These are phyloP conservation scores for Coccomyxa subellipsoidea DNA, from an alignment of 163 green algal species.

Conservation along the genomic window DNA sequence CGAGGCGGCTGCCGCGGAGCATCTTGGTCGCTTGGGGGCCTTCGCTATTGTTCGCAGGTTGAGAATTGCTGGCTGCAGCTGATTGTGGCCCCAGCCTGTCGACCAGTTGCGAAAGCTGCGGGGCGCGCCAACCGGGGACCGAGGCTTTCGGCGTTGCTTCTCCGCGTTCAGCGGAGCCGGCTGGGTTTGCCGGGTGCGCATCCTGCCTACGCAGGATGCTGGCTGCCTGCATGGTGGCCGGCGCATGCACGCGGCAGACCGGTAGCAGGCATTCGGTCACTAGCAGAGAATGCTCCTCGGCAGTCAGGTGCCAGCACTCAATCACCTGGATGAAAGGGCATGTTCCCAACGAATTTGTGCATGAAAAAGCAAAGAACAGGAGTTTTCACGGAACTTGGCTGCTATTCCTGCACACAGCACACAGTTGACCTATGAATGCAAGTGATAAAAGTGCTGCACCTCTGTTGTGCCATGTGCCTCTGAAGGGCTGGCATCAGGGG, in stretches of 20 bases:
- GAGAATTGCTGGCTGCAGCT: background rate
- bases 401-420: too few species aligned
- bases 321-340: background rate
- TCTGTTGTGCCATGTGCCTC: background rate
- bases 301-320: constrained; percentile 23
- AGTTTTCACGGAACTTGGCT: too few species aligned
- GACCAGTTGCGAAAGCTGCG: constrained; percentile 20
- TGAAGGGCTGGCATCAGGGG: background rate
- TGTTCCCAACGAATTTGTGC: background rate
- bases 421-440: too few species aligned
- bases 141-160: background rate
- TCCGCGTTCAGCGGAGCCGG: background rate
- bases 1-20: background rate
- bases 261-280: constrained; percentile 14
- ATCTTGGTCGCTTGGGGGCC: background rate
- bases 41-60: background rate
- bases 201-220: background rate
- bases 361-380: background rate
- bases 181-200: background rate
- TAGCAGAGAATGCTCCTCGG: constrained; percentile 7
- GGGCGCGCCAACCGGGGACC: constrained; percentile 7
- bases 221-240: background rate
- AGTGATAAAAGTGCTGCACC: background rate
- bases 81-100: constrained; percentile 9
- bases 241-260: constrained; percentile 14